Percentiles rank a stretch among this genome's conserved stretches.
These are phyloP conservation scores for Bondarzewia mesenterica DNA, from an alignment of 1,284 basidiomycete genomes.

Conservation along the genomic window DNA sequence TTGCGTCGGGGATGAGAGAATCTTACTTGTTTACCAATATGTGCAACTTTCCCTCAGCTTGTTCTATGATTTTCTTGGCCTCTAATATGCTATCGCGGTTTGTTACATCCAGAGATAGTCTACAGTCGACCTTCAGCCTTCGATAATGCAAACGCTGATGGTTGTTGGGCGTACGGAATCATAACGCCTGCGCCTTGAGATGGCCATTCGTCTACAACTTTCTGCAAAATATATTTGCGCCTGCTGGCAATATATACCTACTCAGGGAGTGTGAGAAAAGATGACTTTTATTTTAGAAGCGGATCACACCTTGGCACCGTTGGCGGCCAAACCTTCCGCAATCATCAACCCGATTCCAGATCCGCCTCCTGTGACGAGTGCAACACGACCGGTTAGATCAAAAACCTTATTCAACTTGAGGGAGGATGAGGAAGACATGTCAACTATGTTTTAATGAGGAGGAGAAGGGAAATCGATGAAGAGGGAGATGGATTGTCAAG, in stretches of 20 bases:
- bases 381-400: conserved; percentile 52
- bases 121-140: conserved; percentile 19
- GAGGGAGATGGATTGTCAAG: neutral
- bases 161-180: conserved; percentile 41
- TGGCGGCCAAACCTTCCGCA: conserved; percentile 63
- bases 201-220: conserved; percentile 40
- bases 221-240: conserved; percentile 54
- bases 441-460: neutral
- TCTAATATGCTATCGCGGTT: conserved; percentile 56
- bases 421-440: conserved; percentile 3
- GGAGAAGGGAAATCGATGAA: neutral
- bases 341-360: conserved; percentile 78
- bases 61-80: conserved; percentile 43
- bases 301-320: conserved; percentile 55
- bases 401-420: conserved; percentile 35
- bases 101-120: conserved; percentile 64
- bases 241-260: conserved; percentile 69
- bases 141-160: neutral
- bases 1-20: neutral
- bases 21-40: conserved; percentile 75
- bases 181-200: conserved; percentile 33
- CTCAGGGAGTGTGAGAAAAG: neutral
- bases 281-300: neutral
- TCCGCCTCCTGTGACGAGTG: conserved; percentile 74
- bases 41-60: conserved; percentile 64